Percentiles rank a stretch among this genome's conserved stretches.
Evolutionary conservation across 306 rosid species (phyloP).

Genomic region (Fagus crenata): DNA sequence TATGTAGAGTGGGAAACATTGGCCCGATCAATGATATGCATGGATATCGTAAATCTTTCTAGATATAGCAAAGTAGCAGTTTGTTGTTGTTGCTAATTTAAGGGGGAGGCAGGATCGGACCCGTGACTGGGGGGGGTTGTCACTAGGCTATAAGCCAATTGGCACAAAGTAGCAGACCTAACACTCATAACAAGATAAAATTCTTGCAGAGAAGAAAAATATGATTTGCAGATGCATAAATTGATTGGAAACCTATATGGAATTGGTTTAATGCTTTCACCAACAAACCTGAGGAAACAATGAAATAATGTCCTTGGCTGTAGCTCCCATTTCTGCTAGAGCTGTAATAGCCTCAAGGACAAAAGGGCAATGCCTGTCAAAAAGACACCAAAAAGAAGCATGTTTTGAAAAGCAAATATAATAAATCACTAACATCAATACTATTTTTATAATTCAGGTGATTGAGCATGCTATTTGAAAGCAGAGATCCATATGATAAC

Average conservation of each 20-base stretch:
- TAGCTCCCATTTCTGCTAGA: constrained; percentile 79
- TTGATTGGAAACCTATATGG: constrained; percentile 11
- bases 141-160: too few species aligned
- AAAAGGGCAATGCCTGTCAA: constrained; percentile 79
- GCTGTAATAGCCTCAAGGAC: constrained; percentile 81
- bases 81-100: too few species aligned
- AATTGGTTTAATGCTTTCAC: constrained; percentile 18
- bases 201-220: constrained; percentile 1
- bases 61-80: not conserved
- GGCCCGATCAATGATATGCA: not conserved
- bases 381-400: constrained; percentile 29
- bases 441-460: not conserved
- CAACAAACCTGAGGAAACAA: constrained; percentile 89
- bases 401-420: constrained; percentile 28
- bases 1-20: not conserved
- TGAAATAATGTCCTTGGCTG: constrained; percentile 79
- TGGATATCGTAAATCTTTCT: not conserved
- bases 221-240: not conserved
- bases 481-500: not conserved
- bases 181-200: constrained; percentile 2
- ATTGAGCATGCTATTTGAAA: not conserved
- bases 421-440: not conserved
- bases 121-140: too few species aligned
- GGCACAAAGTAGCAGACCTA: not conserved
- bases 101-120: too few species aligned